These are phyloP conservation scores for Phytophthora citrophthora DNA, from an alignment of 352 stramenopile species.

Conservation along the genomic window DNA sequence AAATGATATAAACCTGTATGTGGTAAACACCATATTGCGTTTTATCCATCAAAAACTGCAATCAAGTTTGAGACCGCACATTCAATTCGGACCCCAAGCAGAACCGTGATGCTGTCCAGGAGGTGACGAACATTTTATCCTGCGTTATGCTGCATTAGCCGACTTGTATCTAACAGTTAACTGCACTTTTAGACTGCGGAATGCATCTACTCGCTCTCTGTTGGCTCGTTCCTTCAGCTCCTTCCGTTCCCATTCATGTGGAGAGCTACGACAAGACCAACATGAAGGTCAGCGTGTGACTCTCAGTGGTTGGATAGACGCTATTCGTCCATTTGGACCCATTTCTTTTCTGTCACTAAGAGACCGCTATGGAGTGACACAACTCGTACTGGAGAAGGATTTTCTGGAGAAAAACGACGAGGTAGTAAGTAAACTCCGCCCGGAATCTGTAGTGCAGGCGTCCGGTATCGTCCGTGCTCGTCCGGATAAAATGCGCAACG, in stretches of 20 bases:
- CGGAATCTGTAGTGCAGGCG: slow-evolving; percentile 77
- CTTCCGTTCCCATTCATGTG: slow-evolving; percentile 80
- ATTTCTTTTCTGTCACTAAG: slow-evolving; percentile 86
- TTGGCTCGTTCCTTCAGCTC: slow-evolving; percentile 39
- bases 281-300: slow-evolving; percentile 64
- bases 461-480: slow-evolving; percentile 64
- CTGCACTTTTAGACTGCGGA: slow-evolving; percentile 29
- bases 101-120: slow-evolving; percentile 34
- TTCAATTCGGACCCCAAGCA: slow-evolving; percentile 23
- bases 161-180: not conserved
- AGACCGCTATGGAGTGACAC: slow-evolving; percentile 80
- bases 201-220: slow-evolving; percentile 3
- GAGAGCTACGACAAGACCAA: slow-evolving; percentile 63
- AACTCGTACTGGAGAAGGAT: slow-evolving; percentile 80
- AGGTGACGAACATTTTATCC: slow-evolving; percentile 20
- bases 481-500: slow-evolving; percentile 73
- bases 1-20: not conserved
- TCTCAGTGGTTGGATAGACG: slow-evolving; percentile 84
- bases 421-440: slow-evolving; percentile 59
- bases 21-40: not conserved
- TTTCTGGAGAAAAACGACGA: slow-evolving; percentile 50
- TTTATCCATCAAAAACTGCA: slow-evolving; percentile 19
- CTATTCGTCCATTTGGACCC: slow-evolving; percentile 73
- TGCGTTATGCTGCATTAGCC: not conserved
- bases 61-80: slow-evolving; percentile 5